A percentile compares a stretch with the other conserved stretches of the same genome.
Evolutionary conservation across 2,329 filamentous ascomycete genomes (phyloP).

Genomic region (Ophiosphaerella korrae): DNA sequence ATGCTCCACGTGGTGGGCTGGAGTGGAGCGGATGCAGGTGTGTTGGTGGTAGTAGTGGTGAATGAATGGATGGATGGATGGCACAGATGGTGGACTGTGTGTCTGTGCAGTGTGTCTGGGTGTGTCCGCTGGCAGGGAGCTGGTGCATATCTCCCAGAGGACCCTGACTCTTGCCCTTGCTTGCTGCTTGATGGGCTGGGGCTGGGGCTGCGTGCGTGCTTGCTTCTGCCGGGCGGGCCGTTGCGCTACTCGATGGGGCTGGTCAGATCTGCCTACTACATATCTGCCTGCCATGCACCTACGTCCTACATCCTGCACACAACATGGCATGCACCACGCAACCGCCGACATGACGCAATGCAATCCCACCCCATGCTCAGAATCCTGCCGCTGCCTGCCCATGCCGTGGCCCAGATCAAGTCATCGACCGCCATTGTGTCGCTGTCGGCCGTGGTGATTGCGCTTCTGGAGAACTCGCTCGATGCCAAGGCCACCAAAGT

Average conservation of each 20-base stretch:
- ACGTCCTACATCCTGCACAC: background rate
- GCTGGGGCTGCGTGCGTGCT: too few relatives aligned
- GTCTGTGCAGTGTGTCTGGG: background rate
- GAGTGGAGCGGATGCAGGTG: conserved; percentile 1
- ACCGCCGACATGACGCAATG: background rate
- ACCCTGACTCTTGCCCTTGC: conserved; percentile 12
- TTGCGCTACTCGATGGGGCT: background rate
- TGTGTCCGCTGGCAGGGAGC: background rate
- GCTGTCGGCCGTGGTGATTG: conserved; percentile 71
- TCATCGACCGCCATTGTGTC: conserved; percentile 82
- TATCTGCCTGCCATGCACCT: background rate
- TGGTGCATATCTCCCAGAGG: conserved; percentile 17
- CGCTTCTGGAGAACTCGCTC: conserved; percentile 80
- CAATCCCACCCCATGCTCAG: conserved; percentile 5
- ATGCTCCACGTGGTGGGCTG: conserved; percentile 20
- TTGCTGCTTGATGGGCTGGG: too few relatives aligned
- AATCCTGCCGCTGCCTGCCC: conserved; percentile 71
- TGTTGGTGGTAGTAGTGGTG: background rate
- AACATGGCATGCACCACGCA: background rate
- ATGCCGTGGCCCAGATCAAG: conserved; percentile 78
- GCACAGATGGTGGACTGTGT: too few relatives aligned
- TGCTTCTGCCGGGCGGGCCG: conserved; percentile 7
- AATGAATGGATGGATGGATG: background rate
- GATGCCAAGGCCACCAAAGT: conserved; percentile 76
- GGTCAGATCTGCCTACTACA: too few relatives aligned